Percentiles rank a stretch among this genome's conserved stretches.
Conservation (phyloP, 2,329 filamentous ascomycete species). For the Fusarium coicis region DNA sequence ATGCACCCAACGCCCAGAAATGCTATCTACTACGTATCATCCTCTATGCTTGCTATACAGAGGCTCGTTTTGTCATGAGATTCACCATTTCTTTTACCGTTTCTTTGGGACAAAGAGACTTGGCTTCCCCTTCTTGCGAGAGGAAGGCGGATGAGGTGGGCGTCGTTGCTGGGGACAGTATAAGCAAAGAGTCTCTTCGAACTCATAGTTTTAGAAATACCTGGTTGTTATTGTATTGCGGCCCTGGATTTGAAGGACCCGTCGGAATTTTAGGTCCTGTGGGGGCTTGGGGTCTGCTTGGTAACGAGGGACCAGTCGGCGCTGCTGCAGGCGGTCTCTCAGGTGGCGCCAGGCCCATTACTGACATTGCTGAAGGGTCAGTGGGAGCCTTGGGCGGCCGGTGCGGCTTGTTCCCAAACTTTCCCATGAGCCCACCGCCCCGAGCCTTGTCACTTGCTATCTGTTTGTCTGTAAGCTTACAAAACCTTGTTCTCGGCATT, state of each 20-base stretch:
- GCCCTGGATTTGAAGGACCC: slow-evolving; percentile 36
- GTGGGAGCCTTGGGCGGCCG: slow-evolving; percentile 47
- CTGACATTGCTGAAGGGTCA: slow-evolving; percentile 65
- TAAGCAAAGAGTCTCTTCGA: slow-evolving; percentile 23
- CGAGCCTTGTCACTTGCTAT: slow-evolving; percentile 47
- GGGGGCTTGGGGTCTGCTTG: slow-evolving; percentile 8
- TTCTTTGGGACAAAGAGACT: slow-evolving; percentile 59
- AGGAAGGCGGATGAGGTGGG: slow-evolving; percentile 39
- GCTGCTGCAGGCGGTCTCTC: slow-evolving; percentile 52
- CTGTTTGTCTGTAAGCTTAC: slow-evolving; percentile 44
- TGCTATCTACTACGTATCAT: slow-evolving; percentile 16
- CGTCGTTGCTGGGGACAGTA: slow-evolving; percentile 24
- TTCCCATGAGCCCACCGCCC: slow-evolving; percentile 49
- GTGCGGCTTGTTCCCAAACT: slow-evolving; percentile 49
- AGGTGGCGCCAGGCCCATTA: slow-evolving; percentile 60
- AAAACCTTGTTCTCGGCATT: background rate
- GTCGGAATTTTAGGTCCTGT: slow-evolving; percentile 26
- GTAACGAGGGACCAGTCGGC: slow-evolving; percentile 23
- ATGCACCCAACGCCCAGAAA: slow-evolving; percentile 36
- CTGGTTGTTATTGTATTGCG: slow-evolving; percentile 32
- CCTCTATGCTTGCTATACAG: slow-evolving; percentile 23
- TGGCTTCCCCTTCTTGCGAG: slow-evolving; percentile 54
- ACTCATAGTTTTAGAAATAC: slow-evolving; percentile 17
- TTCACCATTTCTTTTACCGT: slow-evolving; percentile 48
- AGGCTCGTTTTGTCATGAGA: background rate